phyloP scores from a whole-genome alignment of 257 asterid species.

The Thymus quinquecostatus region DNA sequence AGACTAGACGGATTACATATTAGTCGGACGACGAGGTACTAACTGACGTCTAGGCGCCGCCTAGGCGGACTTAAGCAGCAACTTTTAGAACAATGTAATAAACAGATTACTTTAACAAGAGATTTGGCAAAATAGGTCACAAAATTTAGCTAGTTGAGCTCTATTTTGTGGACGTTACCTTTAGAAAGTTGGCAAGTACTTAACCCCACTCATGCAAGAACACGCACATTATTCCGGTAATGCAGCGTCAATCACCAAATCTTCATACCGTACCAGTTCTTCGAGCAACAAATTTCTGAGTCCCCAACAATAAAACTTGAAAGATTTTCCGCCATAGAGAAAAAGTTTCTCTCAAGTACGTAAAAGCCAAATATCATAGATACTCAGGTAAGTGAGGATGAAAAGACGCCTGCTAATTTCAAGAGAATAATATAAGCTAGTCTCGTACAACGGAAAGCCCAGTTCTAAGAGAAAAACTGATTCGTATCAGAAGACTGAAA shows the following conservation, averaged over 20 bases:
- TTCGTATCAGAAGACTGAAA: constrained; percentile 4
- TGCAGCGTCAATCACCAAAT: neutral
- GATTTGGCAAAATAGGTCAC: neutral
- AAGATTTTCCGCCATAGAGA: neutral
- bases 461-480: neutral
- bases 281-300: neutral
- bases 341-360: neutral
- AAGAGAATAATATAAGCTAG: neutral
- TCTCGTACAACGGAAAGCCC: neutral
- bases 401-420: constrained; percentile 2
- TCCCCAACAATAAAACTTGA: neutral
- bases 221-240: neutral
- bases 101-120: neutral
- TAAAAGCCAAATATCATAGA: neutral
- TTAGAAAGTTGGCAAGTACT: neutral
- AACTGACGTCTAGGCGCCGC: no score
- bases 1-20: no score
- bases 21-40: no score
- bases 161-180: neutral
- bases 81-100: neutral
- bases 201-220: neutral
- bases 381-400: neutral
- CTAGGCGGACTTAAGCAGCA: no score
- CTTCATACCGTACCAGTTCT: neutral
- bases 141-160: neutral